These are phyloP conservation scores for Neonectria magnoliae DNA, from an alignment of 2,329 filamentous ascomycete genomes.

Conservation along the genomic window DNA sequence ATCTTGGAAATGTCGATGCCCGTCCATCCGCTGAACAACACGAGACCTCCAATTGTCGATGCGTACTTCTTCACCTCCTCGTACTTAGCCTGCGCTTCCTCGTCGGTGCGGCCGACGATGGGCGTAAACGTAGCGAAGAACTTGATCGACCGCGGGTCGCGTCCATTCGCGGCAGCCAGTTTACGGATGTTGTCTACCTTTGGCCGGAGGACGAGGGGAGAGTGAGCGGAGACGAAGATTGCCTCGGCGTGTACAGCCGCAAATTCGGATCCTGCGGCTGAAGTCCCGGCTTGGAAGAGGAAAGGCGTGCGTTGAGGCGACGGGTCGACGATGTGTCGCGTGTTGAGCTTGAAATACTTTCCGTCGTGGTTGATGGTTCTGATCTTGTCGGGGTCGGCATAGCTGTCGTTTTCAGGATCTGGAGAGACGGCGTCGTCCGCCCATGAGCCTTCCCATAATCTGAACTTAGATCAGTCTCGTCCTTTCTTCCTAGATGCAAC, in stretches of 20 bases:
- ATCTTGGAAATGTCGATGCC: constrained; percentile 69
- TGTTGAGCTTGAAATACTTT: constrained; percentile 60
- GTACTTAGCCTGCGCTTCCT: constrained; percentile 63
- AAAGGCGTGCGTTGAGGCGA: constrained; percentile 67
- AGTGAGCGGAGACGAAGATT: constrained; percentile 67
- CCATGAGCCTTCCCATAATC: constrained; percentile 66
- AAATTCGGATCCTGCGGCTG: constrained; percentile 65
- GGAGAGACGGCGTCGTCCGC: constrained; percentile 65
- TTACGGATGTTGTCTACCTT: constrained; percentile 64
- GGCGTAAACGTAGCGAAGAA: constrained; percentile 63
- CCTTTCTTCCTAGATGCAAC: rapidly evolving
- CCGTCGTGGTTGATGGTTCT: constrained; percentile 69
- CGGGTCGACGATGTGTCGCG: constrained; percentile 61
- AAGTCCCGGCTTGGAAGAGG: constrained; percentile 69
- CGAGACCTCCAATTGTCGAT: constrained; percentile 62
- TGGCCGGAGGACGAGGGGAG: constrained; percentile 57
- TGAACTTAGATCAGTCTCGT: constrained; percentile 27
- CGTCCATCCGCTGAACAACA: constrained; percentile 67
- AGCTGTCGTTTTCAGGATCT: constrained; percentile 63
- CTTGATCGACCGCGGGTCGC: constrained; percentile 66
- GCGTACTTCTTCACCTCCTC: constrained; percentile 62
- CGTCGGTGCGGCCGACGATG: constrained; percentile 59
- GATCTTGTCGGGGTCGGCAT: constrained; percentile 67
- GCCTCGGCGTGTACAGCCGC: constrained; percentile 68
- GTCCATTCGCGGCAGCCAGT: constrained; percentile 59